Evolutionary conservation across 306 rosid genomes (phyloP).

Genomic region (Cicer chorassanicum): DNA sequence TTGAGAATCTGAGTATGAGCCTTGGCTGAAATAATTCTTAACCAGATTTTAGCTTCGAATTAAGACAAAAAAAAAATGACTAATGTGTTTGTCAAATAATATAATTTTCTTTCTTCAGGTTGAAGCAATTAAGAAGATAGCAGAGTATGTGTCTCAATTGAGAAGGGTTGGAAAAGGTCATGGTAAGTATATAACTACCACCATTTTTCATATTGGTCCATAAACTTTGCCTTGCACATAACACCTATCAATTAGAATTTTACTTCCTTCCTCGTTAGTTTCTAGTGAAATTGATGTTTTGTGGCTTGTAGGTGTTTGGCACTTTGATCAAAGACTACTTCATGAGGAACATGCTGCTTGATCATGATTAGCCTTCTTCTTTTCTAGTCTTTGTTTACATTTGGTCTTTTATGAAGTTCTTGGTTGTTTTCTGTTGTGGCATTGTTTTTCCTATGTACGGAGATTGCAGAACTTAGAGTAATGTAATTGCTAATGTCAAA

Average conservation of each 20-base stretch:
- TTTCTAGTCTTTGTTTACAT: neutral
- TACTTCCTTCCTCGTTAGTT: conserved; percentile 2
- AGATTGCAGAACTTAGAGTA: conserved; percentile 15
- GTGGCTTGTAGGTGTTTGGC: conserved; percentile 63
- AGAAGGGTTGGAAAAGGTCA: conserved; percentile 63
- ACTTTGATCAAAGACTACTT: conserved; percentile 61
- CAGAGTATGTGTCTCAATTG: conserved; percentile 59
- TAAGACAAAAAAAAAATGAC: neutral
- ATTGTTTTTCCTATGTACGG: conserved; percentile 23
- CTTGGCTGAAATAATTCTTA: too few species aligned
- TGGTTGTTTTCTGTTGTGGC: conserved; percentile 37
- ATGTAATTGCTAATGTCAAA: conserved; percentile 14
- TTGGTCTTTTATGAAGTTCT: conserved; percentile 27
- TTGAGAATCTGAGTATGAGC: too few species aligned
- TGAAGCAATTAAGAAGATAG: conserved; percentile 57
- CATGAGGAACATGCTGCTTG: conserved; percentile 47
- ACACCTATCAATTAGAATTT: neutral
- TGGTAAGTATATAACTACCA: conserved; percentile 47
- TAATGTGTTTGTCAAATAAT: conserved; percentile 1
- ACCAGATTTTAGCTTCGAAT: too few species aligned
- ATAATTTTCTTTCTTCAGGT: conserved; percentile 43
- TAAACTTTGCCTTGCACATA: neutral
- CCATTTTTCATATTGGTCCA: neutral
- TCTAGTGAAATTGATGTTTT: conserved; percentile 29
- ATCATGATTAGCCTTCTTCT: conserved; percentile 25